Percentiles rank a stretch among this genome's conserved stretches.
Conservation (phyloP, 202 grass and related monocot genomes). For the Schoenoplectus triqueter region DNA sequence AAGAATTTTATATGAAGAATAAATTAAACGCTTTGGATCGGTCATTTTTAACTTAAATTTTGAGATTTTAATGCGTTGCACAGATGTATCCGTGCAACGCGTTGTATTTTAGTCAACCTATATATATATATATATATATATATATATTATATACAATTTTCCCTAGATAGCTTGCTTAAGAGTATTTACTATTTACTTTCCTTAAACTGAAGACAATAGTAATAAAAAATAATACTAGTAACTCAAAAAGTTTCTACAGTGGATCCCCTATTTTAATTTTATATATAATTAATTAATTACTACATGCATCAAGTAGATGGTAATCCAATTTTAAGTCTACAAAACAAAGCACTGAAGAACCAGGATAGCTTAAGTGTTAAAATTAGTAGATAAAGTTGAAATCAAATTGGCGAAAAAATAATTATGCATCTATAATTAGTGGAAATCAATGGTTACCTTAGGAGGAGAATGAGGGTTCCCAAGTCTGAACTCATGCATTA, state of each 20-base stretch:
- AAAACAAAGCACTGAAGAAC: background rate
- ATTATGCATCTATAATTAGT: conserved; percentile 19
- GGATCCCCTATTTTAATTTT: background rate
- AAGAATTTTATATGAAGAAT: no score
- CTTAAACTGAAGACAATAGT: no score
- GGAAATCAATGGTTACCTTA: conserved; percentile 43
- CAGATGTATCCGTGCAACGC: no score
- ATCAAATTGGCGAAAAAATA: background rate
- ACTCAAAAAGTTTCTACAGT: background rate
- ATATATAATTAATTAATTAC: background rate
- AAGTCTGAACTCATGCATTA: conserved; percentile 91
- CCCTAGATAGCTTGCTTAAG: background rate
- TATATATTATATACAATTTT: no score
- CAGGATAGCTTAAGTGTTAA: background rate
- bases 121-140: no score
- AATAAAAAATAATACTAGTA: no score
- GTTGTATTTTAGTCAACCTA: no score
- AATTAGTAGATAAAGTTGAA: background rate
- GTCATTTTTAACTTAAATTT: no score
- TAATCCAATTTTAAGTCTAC: background rate
- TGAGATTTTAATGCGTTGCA: no score
- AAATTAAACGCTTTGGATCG: no score
- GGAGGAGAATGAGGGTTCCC: conserved; percentile 60
- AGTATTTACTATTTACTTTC: background rate
- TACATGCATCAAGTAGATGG: background rate